Percentiles rank a stretch among this genome's conserved stretches.
These are phyloP conservation scores for Halenospora varia DNA, from an alignment of 495 filamentous ascomycete genomes.

Conservation along the genomic window DNA sequence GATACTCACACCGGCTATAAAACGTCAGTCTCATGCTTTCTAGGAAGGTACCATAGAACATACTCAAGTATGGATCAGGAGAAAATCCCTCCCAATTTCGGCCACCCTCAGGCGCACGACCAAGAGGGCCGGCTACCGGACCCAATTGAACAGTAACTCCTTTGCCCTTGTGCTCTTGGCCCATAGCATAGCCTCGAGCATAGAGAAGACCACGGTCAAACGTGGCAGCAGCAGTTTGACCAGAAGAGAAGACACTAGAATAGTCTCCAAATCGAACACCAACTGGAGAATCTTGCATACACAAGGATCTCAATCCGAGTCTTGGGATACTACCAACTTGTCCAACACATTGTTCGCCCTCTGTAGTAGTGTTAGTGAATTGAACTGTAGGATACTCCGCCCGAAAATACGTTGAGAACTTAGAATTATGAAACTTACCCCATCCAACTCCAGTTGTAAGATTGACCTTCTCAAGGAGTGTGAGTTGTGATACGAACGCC, in stretches of 20 bases:
- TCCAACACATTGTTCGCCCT: slow-evolving; percentile 22
- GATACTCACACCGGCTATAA: slow-evolving; percentile 41
- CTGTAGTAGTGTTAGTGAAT: slow-evolving; percentile 60
- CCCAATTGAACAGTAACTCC: slow-evolving; percentile 83
- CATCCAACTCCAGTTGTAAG: slow-evolving; percentile 42
- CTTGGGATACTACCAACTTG: slow-evolving; percentile 57
- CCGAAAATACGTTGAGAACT: neutral
- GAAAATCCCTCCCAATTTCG: slow-evolving; percentile 85
- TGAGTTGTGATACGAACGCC: slow-evolving; percentile 78
- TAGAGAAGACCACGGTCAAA: slow-evolving; percentile 58
- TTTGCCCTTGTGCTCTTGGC: slow-evolving; percentile 74
- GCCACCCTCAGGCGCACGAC: slow-evolving; percentile 68
- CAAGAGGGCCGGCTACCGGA: slow-evolving; percentile 62
- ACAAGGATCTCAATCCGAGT: slow-evolving; percentile 73
- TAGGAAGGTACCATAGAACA: slow-evolving; percentile 29
- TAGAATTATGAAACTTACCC: neutral
- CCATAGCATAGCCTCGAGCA: slow-evolving; percentile 76
- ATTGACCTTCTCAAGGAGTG: slow-evolving; percentile 86
- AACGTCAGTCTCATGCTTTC: neutral
- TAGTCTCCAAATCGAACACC: slow-evolving; percentile 67
- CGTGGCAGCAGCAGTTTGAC: slow-evolving; percentile 76
- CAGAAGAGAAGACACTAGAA: slow-evolving; percentile 75
- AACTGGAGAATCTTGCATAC: slow-evolving; percentile 85
- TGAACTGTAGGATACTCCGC: neutral
- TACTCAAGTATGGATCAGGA: slow-evolving; percentile 72